Conservation (phyloP, 1,284 basidiomycete genomes). For the Ustilago sp. region DNA sequence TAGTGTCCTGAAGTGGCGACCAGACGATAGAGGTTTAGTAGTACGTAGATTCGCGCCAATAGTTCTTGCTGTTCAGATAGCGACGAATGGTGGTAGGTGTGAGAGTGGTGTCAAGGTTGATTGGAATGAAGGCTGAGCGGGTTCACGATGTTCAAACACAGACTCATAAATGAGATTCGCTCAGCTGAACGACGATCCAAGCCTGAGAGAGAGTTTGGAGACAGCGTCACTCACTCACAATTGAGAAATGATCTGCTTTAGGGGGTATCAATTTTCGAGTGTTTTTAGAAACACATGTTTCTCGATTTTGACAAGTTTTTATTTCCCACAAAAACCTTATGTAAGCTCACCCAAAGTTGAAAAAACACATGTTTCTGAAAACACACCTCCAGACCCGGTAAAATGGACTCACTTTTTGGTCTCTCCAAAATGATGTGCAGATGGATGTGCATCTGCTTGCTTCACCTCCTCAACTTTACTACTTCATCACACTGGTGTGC, state of each 20-base stretch:
- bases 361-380: no score
- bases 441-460: no score
- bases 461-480: no score
- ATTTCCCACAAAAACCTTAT: no score
- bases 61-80: neutral
- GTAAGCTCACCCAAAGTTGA: no score
- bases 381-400: no score
- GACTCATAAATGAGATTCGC: neutral
- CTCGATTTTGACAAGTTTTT: no score
- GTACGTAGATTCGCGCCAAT: neutral
- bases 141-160: neutral
- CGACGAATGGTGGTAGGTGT: neutral
- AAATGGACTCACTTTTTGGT: no score
- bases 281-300: no score
- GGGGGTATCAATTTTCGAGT: no score
- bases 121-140: neutral
- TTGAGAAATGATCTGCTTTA: neutral
- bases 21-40: neutral
- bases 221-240: neutral
- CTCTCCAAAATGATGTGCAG: no score
- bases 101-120: neutral
- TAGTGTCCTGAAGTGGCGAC: neutral
- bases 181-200: slow-evolving; percentile 7
- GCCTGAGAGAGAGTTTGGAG: neutral
- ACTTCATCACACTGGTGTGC: no score